These are phyloP conservation scores for Pistacia vera DNA, from an alignment of 345 rosid genomes.

Conservation along the genomic window DNA sequence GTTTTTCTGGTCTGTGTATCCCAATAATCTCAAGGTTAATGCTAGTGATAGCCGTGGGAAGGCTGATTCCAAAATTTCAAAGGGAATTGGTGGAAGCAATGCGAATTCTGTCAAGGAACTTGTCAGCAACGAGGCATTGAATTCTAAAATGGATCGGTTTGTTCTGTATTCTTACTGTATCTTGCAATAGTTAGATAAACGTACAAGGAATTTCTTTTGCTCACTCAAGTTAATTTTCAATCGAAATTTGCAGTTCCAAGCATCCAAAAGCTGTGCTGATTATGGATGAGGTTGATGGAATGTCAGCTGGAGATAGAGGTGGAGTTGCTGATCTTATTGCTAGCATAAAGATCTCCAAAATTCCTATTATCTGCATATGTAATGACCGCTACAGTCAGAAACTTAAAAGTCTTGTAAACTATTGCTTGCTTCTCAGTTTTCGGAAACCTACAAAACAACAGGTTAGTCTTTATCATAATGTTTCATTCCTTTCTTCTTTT, in stretches of 20 bases:
- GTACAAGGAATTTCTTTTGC: neutral
- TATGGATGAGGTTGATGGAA: conserved; percentile 99
- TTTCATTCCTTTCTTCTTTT: conserved; percentile 12
- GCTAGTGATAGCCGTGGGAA: conserved; percentile 99
- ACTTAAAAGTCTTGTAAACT: conserved; percentile 86
- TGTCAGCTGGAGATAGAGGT: conserved; percentile 99
- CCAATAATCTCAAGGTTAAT: conserved; percentile 60
- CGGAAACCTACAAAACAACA: conserved; percentile 96
- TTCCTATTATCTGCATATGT: conserved; percentile 96
- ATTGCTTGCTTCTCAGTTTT: conserved; percentile 78
- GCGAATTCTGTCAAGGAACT: conserved; percentile 94
- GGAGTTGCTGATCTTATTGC: conserved; percentile 98
- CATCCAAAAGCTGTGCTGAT: conserved; percentile 80
- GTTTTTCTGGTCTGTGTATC: neutral
- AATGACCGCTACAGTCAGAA: conserved; percentile 99
- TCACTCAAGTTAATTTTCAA: conserved; percentile 9
- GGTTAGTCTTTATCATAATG: conserved; percentile 41
- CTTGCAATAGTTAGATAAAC: conserved; percentile 10
- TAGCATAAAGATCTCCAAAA: conserved; percentile 89
- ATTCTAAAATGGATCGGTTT: conserved; percentile 63
- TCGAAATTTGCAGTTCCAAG: conserved; percentile 58
- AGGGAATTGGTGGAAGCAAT: conserved; percentile 96
- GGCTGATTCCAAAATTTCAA: conserved; percentile 75
- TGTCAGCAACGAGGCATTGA: conserved; percentile 82
- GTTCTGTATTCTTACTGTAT: conserved; percentile 15